A percentile compares a stretch with the other conserved stretches of the same genome.
phyloP scores from a whole-genome alignment of 805 yeast species.

The Myxozyma melibiosi region DNA sequence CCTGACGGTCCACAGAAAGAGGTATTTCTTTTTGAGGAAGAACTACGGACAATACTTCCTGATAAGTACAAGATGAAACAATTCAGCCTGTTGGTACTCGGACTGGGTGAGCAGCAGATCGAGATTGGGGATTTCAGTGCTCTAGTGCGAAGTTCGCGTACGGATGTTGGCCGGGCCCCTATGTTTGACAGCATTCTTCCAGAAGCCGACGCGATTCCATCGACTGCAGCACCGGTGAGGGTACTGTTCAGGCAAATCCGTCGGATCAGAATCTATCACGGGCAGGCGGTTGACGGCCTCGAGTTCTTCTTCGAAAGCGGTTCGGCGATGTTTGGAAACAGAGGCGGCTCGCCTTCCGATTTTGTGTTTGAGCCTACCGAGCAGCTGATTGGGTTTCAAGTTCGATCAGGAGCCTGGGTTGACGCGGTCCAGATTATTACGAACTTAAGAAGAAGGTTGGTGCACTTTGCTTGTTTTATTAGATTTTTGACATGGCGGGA shows the following conservation, averaged over 20 bases:
- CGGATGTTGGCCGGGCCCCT: constrained; percentile 4
- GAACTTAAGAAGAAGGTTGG: constrained; percentile 29
- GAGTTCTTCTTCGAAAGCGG: constrained; percentile 50
- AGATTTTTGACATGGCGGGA: constrained; percentile 43
- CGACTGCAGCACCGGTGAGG: constrained; percentile 1
- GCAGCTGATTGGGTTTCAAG: constrained; percentile 56
- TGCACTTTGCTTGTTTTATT: constrained; percentile 32
- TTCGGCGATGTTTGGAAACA: constrained; percentile 42
- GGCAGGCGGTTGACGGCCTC: constrained; percentile 81
- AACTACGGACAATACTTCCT: constrained; percentile 48
- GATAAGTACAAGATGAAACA: constrained; percentile 39
- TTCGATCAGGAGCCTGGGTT: constrained; percentile 84
- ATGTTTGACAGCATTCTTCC: constrained; percentile 28
- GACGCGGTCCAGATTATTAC: constrained; percentile 83
- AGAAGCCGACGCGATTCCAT: background rate
- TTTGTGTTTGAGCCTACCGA: constrained; percentile 62
- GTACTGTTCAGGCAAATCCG: constrained; percentile 40
- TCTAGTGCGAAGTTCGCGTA: constrained; percentile 12
- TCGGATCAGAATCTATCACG: constrained; percentile 69
- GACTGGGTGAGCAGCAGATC: constrained; percentile 63
- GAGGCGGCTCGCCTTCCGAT: constrained; percentile 52
- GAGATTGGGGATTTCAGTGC: constrained; percentile 55
- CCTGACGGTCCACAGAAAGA: constrained; percentile 63
- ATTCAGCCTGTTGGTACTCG: constrained; percentile 52
- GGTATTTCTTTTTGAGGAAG: constrained; percentile 52